Conservation (phyloP, 441 rosid genomes). For the Aquilaria agallochum region DNA sequence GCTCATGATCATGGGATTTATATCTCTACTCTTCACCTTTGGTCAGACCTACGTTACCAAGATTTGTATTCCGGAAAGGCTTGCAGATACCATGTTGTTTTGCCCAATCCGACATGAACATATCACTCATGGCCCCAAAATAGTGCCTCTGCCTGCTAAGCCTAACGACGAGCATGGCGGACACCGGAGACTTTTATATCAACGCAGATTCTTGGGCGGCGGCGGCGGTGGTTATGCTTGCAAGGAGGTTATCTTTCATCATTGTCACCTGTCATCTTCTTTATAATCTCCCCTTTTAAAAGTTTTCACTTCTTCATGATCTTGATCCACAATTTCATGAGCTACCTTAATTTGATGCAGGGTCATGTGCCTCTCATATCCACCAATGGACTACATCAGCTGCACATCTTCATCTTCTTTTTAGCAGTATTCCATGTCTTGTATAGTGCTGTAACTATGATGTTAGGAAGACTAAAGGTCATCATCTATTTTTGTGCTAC, state of each 20-base stretch:
- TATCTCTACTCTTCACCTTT: constrained; percentile 76
- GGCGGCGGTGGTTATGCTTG: constrained; percentile 16
- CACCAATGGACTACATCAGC: constrained; percentile 71
- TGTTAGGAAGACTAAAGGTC: constrained; percentile 90
- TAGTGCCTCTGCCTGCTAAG: no score
- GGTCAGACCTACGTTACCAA: constrained; percentile 68
- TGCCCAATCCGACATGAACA: constrained; percentile 29
- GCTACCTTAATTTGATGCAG: constrained; percentile 25
- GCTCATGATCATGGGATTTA: constrained; percentile 96
- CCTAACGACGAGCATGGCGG: constrained; percentile 1
- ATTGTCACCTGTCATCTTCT: neutral
- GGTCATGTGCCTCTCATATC: constrained; percentile 70
- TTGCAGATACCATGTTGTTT: constrained; percentile 74
- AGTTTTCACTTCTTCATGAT: neutral
- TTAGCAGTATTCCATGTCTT: constrained; percentile 89
- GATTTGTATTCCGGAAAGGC: constrained; percentile 47
- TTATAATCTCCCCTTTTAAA: neutral
- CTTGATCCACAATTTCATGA: neutral
- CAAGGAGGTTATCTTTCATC: constrained; percentile 25
- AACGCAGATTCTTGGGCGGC: constrained; percentile 55
- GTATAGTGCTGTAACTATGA: constrained; percentile 74
- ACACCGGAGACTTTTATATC: constrained; percentile 37
- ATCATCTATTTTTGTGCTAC: neutral
- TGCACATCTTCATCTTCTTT: constrained; percentile 90
- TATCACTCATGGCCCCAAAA: no score